These are phyloP conservation scores for Misopates orontium DNA, from an alignment of 257 asterid species.

Conservation along the genomic window DNA sequence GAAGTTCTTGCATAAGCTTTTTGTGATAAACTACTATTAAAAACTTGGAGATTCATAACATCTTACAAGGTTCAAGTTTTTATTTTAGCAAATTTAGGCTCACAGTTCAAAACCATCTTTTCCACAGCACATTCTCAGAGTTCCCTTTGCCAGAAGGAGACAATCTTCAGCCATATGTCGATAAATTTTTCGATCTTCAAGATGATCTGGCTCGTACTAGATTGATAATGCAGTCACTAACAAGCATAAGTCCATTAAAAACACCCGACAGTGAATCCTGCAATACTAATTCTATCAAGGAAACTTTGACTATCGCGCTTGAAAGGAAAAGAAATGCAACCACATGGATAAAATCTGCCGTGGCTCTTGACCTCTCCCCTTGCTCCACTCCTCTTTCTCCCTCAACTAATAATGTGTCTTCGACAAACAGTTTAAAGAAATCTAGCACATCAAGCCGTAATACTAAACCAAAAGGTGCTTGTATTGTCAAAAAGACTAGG, in stretches of 20 bases:
- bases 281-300: constrained; percentile 40
- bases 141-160: constrained; percentile 50
- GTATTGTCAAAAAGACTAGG: constrained; percentile 25
- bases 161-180: constrained; percentile 50
- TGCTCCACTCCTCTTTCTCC: constrained; percentile 24
- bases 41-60: too few relatives aligned
- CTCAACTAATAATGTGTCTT: constrained; percentile 12
- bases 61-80: too few relatives aligned
- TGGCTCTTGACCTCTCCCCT: constrained; percentile 62
- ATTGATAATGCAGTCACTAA: constrained; percentile 56
- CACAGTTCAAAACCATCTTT: not conserved
- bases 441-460: constrained; percentile 6
- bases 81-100: not conserved
- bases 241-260: constrained; percentile 43
- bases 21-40: too few relatives aligned
- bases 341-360: constrained; percentile 65
- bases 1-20: too few relatives aligned
- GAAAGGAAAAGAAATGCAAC: constrained; percentile 61
- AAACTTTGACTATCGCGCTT: constrained; percentile 37
- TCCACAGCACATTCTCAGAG: constrained; percentile 60
- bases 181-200: constrained; percentile 53
- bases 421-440: constrained; percentile 28
- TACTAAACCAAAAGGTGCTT: constrained; percentile 39
- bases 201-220: constrained; percentile 46
- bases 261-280: constrained; percentile 40